These are phyloP conservation scores for Phytophthora pluvialis DNA, from an alignment of 352 stramenopile species.

Conservation along the genomic window DNA sequence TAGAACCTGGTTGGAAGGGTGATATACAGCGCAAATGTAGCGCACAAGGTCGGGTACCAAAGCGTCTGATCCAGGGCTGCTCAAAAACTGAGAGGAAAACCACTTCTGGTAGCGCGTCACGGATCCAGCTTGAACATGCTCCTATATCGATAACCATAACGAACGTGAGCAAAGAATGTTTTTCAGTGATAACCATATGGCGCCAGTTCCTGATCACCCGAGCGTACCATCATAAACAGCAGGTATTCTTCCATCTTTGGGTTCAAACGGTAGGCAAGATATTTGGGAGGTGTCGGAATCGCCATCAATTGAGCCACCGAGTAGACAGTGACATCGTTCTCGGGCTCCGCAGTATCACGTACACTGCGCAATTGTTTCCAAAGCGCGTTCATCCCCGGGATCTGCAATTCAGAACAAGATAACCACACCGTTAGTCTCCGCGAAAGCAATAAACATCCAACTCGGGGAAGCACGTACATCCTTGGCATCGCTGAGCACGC, in stretches of 20 bases:
- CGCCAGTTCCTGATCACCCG: background rate
- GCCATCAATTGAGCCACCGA: slow-evolving; percentile 81
- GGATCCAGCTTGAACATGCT: slow-evolving; percentile 74
- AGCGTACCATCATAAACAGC: slow-evolving; percentile 85
- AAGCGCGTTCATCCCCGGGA: slow-evolving; percentile 78
- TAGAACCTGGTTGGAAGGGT: slow-evolving; percentile 83
- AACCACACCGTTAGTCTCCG: slow-evolving; percentile 1
- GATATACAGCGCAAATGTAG: slow-evolving; percentile 86
- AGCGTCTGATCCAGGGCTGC: slow-evolving; percentile 63
- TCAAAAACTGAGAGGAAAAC: slow-evolving; percentile 86
- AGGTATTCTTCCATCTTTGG: slow-evolving; percentile 89
- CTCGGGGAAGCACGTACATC: slow-evolving; percentile 50
- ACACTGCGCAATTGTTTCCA: slow-evolving; percentile 84
- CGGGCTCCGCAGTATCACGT: slow-evolving; percentile 48
- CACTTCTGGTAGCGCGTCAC: slow-evolving; percentile 89
- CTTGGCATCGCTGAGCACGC: slow-evolving; percentile 80
- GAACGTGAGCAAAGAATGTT: background rate
- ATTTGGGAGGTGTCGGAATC: slow-evolving; percentile 73
- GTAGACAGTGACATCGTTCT: slow-evolving; percentile 57
- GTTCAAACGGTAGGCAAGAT: slow-evolving; percentile 79
- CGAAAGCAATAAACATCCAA: background rate
- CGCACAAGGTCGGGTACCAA: slow-evolving; percentile 84
- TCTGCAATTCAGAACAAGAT: slow-evolving; percentile 41
- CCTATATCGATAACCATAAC: slow-evolving; percentile 33
- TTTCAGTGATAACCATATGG: background rate